Percentiles rank a stretch among this genome's conserved stretches.
Conservation (phyloP, 192 early-diverging fungal genomes). For the Coemansia sp. region DNA sequence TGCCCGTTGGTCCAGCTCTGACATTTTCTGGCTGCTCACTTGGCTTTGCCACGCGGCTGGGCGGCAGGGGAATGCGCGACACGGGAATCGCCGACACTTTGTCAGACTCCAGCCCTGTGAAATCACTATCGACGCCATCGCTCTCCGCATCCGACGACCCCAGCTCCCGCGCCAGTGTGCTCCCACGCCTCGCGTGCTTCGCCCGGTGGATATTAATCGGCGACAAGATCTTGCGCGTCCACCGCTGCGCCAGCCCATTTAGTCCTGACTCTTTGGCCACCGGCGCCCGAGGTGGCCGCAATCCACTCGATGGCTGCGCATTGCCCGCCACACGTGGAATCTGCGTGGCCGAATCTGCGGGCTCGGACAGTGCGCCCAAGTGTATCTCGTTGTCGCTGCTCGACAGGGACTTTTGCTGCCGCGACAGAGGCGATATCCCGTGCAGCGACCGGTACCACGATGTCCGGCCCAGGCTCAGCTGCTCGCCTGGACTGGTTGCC, state of each 20-base stretch:
- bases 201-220: slow-evolving; percentile 20
- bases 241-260: slow-evolving; percentile 8
- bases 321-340: slow-evolving; percentile 32
- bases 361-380: background rate
- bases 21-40: background rate
- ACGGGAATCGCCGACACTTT: background rate
- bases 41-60: background rate
- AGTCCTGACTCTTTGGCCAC: background rate
- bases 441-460: slow-evolving; percentile 49
- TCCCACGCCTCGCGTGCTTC: background rate
- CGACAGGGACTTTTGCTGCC: slow-evolving; percentile 43
- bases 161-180: background rate
- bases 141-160: background rate
- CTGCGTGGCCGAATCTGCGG: slow-evolving; percentile 4
- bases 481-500: slow-evolving; percentile 1
- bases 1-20: background rate
- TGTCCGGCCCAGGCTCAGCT: slow-evolving; percentile 26
- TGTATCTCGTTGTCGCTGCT: slow-evolving; percentile 41
- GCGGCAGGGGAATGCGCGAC: background rate
- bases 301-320: background rate
- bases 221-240: slow-evolving; percentile 23
- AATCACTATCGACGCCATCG: slow-evolving; percentile 17
- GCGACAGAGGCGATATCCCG: slow-evolving; percentile 46
- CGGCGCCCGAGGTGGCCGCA: slow-evolving; percentile 1
- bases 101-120: slow-evolving; percentile 11